Conservation (phyloP, 495 filamentous ascomycete species). For the Annulohypoxylon maeteangense region DNA sequence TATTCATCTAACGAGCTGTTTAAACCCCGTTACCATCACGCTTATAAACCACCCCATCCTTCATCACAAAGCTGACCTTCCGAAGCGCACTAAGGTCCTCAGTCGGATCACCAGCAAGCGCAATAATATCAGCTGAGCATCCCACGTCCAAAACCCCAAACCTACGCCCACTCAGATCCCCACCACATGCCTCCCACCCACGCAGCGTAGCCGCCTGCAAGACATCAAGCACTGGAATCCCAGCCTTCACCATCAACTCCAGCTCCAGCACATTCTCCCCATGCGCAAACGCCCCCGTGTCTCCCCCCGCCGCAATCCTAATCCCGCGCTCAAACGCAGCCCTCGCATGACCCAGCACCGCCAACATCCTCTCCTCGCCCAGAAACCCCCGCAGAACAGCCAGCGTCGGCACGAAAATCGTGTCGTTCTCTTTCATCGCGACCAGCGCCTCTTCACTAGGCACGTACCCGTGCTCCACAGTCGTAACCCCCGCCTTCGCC, state of each 20-base stretch:
- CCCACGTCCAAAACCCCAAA: conserved; percentile 63
- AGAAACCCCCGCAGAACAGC: conserved; percentile 50
- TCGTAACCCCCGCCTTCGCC: conserved; percentile 60
- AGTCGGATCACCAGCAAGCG: conserved; percentile 52
- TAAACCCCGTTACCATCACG: conserved; percentile 20
- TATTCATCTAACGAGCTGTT: not conserved
- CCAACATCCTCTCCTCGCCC: conserved; percentile 20
- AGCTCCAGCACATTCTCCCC: conserved; percentile 62
- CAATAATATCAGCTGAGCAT: conserved; percentile 61
- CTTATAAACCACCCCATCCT: conserved; percentile 59
- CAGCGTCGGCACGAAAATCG: conserved; percentile 63
- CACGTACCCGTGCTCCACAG: conserved; percentile 62
- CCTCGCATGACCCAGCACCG: conserved; percentile 48
- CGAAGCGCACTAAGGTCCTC: conserved; percentile 53
- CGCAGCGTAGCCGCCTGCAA: conserved; percentile 57
- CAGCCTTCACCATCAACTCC: conserved; percentile 62
- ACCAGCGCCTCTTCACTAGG: conserved; percentile 49
- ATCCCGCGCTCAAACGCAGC: conserved; percentile 55
- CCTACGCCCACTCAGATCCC: conserved; percentile 56
- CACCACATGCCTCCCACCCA: conserved; percentile 65
- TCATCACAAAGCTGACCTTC: conserved; percentile 64
- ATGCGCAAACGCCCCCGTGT: conserved; percentile 63
- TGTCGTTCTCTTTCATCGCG: conserved; percentile 52
- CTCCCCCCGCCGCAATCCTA: conserved; percentile 59
- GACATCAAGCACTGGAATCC: conserved; percentile 58